These are phyloP conservation scores for Polyplosphaeria fusca DNA, from an alignment of 495 filamentous ascomycete species.

Conservation along the genomic window DNA sequence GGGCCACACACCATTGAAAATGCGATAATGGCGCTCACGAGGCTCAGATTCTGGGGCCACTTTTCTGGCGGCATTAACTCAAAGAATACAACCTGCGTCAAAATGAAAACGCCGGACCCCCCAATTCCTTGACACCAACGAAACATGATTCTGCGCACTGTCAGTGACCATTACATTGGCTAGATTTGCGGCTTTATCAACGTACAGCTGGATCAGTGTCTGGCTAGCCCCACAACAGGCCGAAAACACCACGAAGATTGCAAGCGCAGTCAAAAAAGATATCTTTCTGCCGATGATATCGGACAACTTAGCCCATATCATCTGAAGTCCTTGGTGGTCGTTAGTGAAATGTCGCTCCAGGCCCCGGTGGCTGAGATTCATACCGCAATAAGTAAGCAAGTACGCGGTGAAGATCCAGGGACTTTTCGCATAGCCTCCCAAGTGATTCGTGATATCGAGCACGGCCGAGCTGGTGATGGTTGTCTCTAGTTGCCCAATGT, in stretches of 20 bases:
- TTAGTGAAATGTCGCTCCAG: no score
- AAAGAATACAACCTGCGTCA: constrained; percentile 52
- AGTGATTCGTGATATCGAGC: constrained; percentile 54
- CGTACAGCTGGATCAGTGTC: constrained; percentile 43
- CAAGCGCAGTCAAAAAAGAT: constrained; percentile 37
- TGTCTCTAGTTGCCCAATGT: constrained; percentile 59
- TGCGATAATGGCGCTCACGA: constrained; percentile 38
- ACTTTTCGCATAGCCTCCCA: constrained; percentile 52
- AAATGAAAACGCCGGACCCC: constrained; percentile 34
- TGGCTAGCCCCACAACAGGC: constrained; percentile 11
- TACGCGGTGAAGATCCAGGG: constrained; percentile 60
- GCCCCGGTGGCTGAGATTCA: no score
- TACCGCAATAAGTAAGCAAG: constrained; percentile 50
- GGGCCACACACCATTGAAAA: constrained; percentile 47
- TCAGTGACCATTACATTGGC: no score
- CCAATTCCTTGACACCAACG: constrained; percentile 20
- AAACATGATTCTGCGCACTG: constrained; percentile 17
- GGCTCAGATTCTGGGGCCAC: constrained; percentile 39
- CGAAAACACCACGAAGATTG: constrained; percentile 34
- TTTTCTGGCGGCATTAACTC: constrained; percentile 47
- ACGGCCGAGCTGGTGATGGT: constrained; percentile 63
- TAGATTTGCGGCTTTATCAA: no score
- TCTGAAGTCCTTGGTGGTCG: no score
- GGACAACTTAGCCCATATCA: constrained; percentile 30
- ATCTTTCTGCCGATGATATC: constrained; percentile 39